A percentile compares a stretch with the other conserved stretches of the same genome.
These are phyloP conservation scores for Hemisphaericaspora xylanilytica DNA, from an alignment of 1,139 yeast genomes.

Conservation along the genomic window DNA sequence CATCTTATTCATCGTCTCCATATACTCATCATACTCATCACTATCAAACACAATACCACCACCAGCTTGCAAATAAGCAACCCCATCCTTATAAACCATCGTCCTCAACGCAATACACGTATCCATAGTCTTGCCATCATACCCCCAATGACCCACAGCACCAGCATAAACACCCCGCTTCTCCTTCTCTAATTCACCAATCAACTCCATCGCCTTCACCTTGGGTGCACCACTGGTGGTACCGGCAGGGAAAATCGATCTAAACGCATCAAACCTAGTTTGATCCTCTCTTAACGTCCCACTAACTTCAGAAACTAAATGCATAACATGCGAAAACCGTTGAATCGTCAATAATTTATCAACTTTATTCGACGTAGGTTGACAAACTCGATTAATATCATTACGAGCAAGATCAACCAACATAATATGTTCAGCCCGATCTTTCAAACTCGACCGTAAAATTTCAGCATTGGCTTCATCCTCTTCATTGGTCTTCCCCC, in stretches of 20 bases:
- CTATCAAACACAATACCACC: conserved; percentile 97
- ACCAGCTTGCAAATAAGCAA: conserved; percentile 94
- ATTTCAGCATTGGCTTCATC: conserved; percentile 80
- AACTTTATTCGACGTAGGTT: conserved; percentile 77
- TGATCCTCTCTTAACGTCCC: conserved; percentile 82
- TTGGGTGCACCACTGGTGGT: conserved; percentile 98
- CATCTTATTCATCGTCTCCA: conserved; percentile 97
- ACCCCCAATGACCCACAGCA: conserved; percentile 99
- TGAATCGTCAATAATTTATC: conserved; percentile 88
- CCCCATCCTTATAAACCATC: conserved; percentile 89
- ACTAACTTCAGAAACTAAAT: conserved; percentile 89
- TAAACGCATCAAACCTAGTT: conserved; percentile 91
- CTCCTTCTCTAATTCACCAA: conserved; percentile 84
- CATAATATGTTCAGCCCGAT: conserved; percentile 98
- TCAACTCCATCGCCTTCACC: conserved; percentile 92
- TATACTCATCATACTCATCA: conserved; percentile 91
- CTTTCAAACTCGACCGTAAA: conserved; percentile 77
- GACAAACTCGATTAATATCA: conserved; percentile 92
- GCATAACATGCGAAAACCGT: conserved; percentile 97
- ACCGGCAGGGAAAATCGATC: conserved; percentile 98
- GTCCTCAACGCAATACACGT: conserved; percentile 97
- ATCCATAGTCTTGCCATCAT: conserved; percentile 89
- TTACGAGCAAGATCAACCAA: conserved; percentile 95
- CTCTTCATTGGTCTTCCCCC: conserved; percentile 89
- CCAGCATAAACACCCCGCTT: conserved; percentile 98